Evolutionary conservation across 1,139 yeast species (phyloP), one percentile per base, ranked within the genome.

Genomic region (Zygosaccharomyces pseudobailii): DNA sequence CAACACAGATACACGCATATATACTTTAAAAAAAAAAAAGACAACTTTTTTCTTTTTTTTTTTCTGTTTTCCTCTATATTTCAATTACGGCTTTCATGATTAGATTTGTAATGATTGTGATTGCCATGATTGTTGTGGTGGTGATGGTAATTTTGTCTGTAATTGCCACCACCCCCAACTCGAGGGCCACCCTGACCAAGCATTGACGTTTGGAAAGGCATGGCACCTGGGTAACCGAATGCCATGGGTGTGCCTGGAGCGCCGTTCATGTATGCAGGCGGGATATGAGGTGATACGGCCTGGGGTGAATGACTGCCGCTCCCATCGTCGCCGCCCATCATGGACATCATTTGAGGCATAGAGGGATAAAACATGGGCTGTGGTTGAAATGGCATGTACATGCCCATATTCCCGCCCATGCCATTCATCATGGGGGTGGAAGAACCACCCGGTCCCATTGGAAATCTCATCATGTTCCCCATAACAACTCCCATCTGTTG

Each of bases 321-420:
- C 17, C 46, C 45, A 31, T 53, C 59, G 24, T 53, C 57, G 24
- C 46, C 52, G 25, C 50, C 51, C 57, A 58, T 55, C 52, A 60
- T 50, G 22, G 62, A 58, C 54, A 59, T 53, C 66, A 62, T 61
- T 34, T 58, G 66, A 22, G 59, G 60, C 59, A 63, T 59, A 13
- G 58, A 55, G 17, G 67, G 68, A 42, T 62, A 63, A 46, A 61
- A 62, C 55, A 62, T 54, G 23, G 67, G 65, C 47, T 62, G 67
- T 10, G 66, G 66, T 48, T 64, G 68, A 49, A 58, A 60, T 30
- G 67, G 67, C 58, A 63, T 55, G 37, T 63, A 64, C 65, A 63
- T 61, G 3, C 61, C 59, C 55, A 55, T 48, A 37, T 52, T 46
- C 2, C 54, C 55, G 23, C 51, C 55, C 42, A 55, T 56, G 2